Conservation (phyloP, 305 asterid species). For the Solanum hybrid region DNA sequence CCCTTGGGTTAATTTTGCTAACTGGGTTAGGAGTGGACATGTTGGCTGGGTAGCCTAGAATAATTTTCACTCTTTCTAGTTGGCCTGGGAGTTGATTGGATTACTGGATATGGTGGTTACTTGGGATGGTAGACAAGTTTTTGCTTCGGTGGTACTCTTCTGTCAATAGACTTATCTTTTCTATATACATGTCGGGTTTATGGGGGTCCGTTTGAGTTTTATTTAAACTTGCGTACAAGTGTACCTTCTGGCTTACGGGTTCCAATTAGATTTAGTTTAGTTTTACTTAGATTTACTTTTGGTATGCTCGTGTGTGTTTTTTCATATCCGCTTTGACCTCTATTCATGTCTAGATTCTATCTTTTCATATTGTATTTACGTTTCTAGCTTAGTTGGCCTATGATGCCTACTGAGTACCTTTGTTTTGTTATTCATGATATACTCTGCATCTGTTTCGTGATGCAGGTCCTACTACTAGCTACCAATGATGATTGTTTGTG, state of each 20-base stretch:
- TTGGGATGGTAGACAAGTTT: not conserved
- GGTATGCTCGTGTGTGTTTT: not conserved
- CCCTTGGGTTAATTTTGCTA: not conserved
- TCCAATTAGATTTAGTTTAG: not conserved
- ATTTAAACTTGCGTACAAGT: not conserved
- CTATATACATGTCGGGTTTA: not conserved
- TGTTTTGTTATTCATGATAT: too few relatives aligned
- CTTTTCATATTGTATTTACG: too few relatives aligned
- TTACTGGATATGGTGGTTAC: not conserved
- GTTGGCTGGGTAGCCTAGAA: not conserved
- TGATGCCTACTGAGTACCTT: too few relatives aligned
- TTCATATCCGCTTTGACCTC: too few relatives aligned
- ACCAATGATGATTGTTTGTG: too few relatives aligned
- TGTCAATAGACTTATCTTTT: not conserved
- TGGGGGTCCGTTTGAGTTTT: not conserved
- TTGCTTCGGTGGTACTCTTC: not conserved
- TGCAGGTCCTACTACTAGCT: too few relatives aligned
- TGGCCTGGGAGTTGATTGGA: not conserved
- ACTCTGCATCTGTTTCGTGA: too few relatives aligned
- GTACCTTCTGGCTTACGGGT: not conserved
- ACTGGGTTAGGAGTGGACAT: not conserved
- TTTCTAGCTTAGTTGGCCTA: too few relatives aligned
- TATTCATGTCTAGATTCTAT: too few relatives aligned
- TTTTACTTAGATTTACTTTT: too few relatives aligned
- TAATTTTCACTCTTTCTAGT: not conserved